phyloP scores from a whole-genome alignment of 2,329 filamentous ascomycete genomes.

The Aspergillus jensenii region DNA sequence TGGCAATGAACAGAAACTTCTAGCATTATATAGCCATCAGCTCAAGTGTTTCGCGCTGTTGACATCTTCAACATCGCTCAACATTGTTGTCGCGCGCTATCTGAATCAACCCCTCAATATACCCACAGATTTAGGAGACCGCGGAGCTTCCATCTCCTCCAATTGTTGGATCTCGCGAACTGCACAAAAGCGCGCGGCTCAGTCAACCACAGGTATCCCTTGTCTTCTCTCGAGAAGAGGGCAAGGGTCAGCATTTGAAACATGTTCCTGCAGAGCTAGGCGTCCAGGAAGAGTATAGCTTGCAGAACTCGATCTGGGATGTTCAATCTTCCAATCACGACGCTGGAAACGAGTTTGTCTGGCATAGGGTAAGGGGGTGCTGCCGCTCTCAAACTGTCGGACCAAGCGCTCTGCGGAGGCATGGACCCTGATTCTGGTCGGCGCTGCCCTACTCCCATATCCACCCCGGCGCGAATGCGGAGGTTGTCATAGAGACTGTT shows the following conservation, averaged over 20 bases:
- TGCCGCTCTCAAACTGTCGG: slow-evolving; percentile 60
- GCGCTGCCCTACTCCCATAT: neutral
- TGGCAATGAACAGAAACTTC: no score
- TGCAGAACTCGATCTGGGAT: slow-evolving; percentile 10
- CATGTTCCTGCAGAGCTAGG: slow-evolving; percentile 15
- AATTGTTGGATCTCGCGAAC: neutral
- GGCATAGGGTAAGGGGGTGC: slow-evolving; percentile 82
- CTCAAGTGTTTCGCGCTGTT: neutral
- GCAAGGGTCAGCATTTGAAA: slow-evolving; percentile 5
- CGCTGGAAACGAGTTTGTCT: neutral
- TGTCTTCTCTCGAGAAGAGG: neutral
- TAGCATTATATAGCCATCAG: no score
- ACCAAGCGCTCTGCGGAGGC: slow-evolving; percentile 4
- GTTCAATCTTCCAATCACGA: neutral
- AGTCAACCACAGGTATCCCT: neutral
- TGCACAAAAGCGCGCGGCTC: neutral
- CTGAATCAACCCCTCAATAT: slow-evolving; percentile 9
- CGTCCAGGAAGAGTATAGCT: slow-evolving; percentile 6
- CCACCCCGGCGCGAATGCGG: neutral
- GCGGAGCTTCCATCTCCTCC: neutral
- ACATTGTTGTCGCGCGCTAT: slow-evolving; percentile 18
- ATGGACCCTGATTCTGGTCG: slow-evolving; percentile 1
- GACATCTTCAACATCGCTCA: neutral
- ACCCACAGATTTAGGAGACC: neutral
- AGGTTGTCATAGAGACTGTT: slow-evolving; percentile 4